These are phyloP conservation scores for Zoysia japonica DNA, from an alignment of 176 grass and related monocot genomes.

Conservation along the genomic window DNA sequence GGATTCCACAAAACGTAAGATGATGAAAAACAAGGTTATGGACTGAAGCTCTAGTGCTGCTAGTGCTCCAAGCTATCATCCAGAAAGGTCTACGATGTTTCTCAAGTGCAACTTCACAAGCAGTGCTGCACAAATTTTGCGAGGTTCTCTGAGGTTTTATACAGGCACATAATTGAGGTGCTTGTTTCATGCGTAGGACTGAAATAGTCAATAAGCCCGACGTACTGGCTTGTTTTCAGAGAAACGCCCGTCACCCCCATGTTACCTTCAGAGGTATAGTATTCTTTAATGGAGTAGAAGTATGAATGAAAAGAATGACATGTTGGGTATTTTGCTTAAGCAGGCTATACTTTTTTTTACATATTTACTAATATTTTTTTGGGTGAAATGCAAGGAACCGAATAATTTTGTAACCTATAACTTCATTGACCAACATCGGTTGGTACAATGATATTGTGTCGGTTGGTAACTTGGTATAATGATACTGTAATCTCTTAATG, in stretches of 20 bases:
- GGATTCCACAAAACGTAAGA: constrained; percentile 91
- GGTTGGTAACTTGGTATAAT: no score
- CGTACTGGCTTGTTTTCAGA: constrained; percentile 11
- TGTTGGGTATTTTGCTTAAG: neutral
- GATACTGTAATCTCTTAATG: no score
- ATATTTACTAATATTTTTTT: neutral
- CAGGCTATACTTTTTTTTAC: neutral
- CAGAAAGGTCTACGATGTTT: constrained; percentile 25
- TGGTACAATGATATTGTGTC: neutral
- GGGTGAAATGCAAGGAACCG: constrained; percentile 5
- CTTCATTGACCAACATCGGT: neutral
- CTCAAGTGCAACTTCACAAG: neutral
- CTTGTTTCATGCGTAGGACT: neutral
- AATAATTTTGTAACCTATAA: constrained; percentile 12
- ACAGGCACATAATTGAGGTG: constrained; percentile 2
- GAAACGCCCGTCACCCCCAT: neutral
- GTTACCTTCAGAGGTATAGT: constrained; percentile 15
- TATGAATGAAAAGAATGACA: neutral
- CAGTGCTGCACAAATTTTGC: neutral
- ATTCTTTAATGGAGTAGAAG: constrained; percentile 11
- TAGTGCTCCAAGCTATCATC: constrained; percentile 1
- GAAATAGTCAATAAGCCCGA: constrained; percentile 27
- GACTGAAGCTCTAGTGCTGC: constrained; percentile 38
- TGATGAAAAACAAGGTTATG: constrained; percentile 89
- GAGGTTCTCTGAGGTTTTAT: constrained; percentile 21